Base-by-base conservation (phyloP, 495 filamentous ascomycete genomes). In the Penicillium egyptiacum region DNA sequence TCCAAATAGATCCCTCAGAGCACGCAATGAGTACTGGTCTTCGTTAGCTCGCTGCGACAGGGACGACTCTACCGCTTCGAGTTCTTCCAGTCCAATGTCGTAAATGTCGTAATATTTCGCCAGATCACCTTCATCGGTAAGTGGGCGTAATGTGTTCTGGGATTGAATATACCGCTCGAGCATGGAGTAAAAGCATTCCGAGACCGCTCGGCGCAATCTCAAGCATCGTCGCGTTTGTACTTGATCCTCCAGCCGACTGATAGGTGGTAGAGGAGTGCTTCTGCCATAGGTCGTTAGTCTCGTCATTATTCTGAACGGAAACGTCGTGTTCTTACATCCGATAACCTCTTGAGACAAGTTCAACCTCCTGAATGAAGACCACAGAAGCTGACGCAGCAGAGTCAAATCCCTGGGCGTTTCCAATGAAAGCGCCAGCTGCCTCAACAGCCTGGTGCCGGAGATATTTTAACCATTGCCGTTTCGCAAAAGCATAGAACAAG, bases 81-180 rank as follows among this genome's bases (percentile, higher is more conserved):
- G 79, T 62, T 98, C 92, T 31, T 84, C 83, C 45, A 87, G 79
- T 52, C 83, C 90, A 56, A 98, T 86, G 63, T 98, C 92, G 62
- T 96, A 96, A 35, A 96, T 87, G 63, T 96, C 92, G 57, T 89
- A 86, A 67, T 92, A 96, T 73, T 90, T 94, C 47, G 92, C 92
- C 14, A 96, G 75, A 63, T 96, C 88, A 45, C 85, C 76, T 59
- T 87, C 81, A 65, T 92, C 85, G 2, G 90, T 83, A 33, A 96
- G 82, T 6, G 82, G 83, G 64, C 86, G 86, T 28, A 97, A 72
- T 8, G 75, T 78, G 31, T 78, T 76, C 53, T 84, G 88, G 9
- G 87, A 83, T 60, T 86, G 81, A 50, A 86, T 82, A 62, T 89
- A 88, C 12, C 81, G 82, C 43, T 84, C 78, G 23, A 96, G 86